Conservation (phyloP, 1,284 basidiomycete genomes). For the Ganoderma boninense region DNA sequence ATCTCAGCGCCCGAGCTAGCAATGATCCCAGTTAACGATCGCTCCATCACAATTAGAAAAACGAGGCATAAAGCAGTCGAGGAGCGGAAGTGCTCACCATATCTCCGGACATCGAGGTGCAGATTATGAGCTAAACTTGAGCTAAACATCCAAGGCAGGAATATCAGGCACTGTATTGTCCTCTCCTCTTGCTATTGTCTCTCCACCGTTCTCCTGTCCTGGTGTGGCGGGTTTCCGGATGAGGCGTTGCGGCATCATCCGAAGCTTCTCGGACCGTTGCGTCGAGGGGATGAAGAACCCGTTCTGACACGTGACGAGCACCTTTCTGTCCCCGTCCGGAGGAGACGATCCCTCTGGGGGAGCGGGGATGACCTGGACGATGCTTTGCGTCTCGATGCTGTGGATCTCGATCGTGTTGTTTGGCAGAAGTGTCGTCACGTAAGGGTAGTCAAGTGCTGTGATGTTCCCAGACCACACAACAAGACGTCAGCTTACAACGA, state of each 20-base stretch:
- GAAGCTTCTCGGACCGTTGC: slow-evolving; percentile 65
- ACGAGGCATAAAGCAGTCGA: neutral
- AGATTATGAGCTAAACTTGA: too few species aligned
- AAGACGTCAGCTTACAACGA: slow-evolving; percentile 2
- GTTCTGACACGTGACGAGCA: slow-evolving; percentile 54
- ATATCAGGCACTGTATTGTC: neutral
- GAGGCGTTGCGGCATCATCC: slow-evolving; percentile 33
- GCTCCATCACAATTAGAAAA: neutral
- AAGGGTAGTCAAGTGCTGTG: slow-evolving; percentile 83
- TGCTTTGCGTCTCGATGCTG: slow-evolving; percentile 75
- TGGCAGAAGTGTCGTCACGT: slow-evolving; percentile 79
- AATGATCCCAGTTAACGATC: neutral
- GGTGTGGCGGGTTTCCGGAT: slow-evolving; percentile 16
- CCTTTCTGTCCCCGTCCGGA: slow-evolving; percentile 34
- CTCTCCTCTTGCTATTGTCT: neutral
- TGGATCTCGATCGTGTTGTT: slow-evolving; percentile 86
- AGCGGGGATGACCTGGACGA: slow-evolving; percentile 75
- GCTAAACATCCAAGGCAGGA: neutral
- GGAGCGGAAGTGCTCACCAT: slow-evolving; percentile 1
- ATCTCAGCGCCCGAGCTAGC: too few species aligned
- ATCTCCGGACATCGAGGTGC: neutral
- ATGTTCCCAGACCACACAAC: neutral
- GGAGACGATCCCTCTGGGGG: slow-evolving; percentile 46
- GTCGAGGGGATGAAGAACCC: slow-evolving; percentile 71
- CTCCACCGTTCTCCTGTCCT: neutral